Conservation (phyloP, 306 rosid species). For the Pyrus communis region DNA sequence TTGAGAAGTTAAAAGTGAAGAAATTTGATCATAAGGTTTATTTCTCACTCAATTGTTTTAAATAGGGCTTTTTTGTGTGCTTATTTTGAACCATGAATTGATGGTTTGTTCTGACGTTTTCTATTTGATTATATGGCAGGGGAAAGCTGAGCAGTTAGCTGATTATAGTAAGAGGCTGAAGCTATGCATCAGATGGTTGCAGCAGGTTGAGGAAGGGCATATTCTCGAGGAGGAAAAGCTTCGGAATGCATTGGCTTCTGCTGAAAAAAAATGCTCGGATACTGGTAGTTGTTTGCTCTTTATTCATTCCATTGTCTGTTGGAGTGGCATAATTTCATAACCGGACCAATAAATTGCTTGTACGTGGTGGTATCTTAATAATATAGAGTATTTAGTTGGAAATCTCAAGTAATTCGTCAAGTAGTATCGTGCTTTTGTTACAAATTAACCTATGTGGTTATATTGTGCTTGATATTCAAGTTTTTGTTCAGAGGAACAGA, state of each 20-base stretch:
- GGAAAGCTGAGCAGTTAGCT: slow-evolving; percentile 46
- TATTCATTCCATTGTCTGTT: background rate
- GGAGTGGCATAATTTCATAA: background rate
- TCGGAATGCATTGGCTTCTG: slow-evolving; percentile 43
- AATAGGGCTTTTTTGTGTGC: background rate
- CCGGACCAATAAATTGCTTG: background rate
- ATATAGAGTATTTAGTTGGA: background rate
- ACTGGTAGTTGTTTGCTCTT: slow-evolving; percentile 36
- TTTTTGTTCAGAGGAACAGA: background rate
- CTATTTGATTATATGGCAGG: slow-evolving; percentile 30
- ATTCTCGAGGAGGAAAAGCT: slow-evolving; percentile 59
- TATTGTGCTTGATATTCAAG: background rate
- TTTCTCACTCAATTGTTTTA: background rate
- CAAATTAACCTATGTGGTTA: background rate
- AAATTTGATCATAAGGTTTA: slow-evolving; percentile 66
- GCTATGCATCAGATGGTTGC: slow-evolving; percentile 64
- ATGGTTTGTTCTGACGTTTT: background rate
- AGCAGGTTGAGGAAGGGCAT: slow-evolving; percentile 43
- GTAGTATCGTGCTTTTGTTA: background rate
- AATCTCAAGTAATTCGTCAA: background rate
- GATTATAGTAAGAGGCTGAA: slow-evolving; percentile 60
- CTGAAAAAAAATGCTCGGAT: slow-evolving; percentile 61
- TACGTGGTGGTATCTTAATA: background rate
- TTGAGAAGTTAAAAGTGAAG: slow-evolving; percentile 52
- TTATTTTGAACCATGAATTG: background rate